Evolutionary conservation across 2,329 filamentous ascomycete species (phyloP), one percentile per base, ranked within the genome.

Genomic region (Diaporthe sp.): DNA sequence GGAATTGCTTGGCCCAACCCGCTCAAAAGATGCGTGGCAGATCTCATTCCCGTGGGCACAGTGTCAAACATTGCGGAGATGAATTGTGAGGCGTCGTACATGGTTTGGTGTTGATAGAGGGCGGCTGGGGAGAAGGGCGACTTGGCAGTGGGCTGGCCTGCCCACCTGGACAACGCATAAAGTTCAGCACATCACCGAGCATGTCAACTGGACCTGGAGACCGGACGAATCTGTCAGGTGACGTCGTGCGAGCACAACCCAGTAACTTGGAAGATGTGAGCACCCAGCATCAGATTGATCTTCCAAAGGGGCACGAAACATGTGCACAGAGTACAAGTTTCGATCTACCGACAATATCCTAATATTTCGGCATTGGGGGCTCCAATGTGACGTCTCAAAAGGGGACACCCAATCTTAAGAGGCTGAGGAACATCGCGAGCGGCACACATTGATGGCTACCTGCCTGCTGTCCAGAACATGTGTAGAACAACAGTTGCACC

Each of bases 101-200:
- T 31, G 25, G 51, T 31, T 55, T 31, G n/a, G n/a, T 53, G 8
- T 25, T 19, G 22, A n/a, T 28, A 28, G 34, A 25, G 65, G 10
- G 65, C 39, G 49, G 46, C 49, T 70, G 65, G 49, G 37, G n/a
- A 19, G 12, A 22, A 31, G 8, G 34, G 46, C 31, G 34, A 17
- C 8, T 17, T 12, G 37, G 37, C 37, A 22, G 3, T 68, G 49
- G 65, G 34, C 34, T 55, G 49, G 65, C 65, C 49, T 42, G 65
- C 49, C 65, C 65, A 68, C 65, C 44, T 68, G 62, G 13, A 68
- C 46, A 68, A 37, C 53, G 55, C 55, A 74, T 74, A 28, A 61
- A 49, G 42, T 51, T 53, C 19, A 71, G 22, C 44, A 31, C 65
- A 55, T 65, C 65, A 71, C 42, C 17, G 34, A 51, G 12, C 65